A percentile compares a stretch with the other conserved stretches of the same genome.
phyloP scores from a whole-genome alignment of 2,329 filamentous ascomycete species.

The Domatiomyces globalis region DNA sequence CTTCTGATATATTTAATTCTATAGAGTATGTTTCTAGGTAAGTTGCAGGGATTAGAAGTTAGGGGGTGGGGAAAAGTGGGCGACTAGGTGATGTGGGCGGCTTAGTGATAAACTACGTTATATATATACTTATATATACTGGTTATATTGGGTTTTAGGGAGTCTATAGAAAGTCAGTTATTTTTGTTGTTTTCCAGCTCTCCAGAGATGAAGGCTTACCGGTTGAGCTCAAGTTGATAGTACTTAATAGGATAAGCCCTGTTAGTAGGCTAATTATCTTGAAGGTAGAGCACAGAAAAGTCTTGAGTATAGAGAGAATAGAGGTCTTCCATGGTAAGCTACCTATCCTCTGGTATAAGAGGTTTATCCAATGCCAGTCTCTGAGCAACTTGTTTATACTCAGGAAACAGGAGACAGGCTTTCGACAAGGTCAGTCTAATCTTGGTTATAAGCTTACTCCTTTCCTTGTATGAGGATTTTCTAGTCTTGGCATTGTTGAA shows the following conservation, averaged over 20 bases:
- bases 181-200: too few species aligned
- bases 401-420: conserved; percentile 5
- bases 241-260: conserved; percentile 2
- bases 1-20: too few species aligned
- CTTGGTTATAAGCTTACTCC: conserved; percentile 3
- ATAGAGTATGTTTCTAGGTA: too few species aligned
- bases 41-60: too few species aligned
- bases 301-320: conserved; percentile 3
- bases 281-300: conserved; percentile 5
- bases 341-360: conserved; percentile 1
- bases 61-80: too few species aligned
- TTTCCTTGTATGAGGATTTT: conserved; percentile 7
- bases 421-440: conserved; percentile 1
- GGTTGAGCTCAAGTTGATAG: conserved; percentile 1
- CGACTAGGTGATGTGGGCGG: too few species aligned
- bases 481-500: conserved; percentile 9
- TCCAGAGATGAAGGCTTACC: conserved; percentile 1
- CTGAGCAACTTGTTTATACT: conserved; percentile 4
- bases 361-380: conserved; percentile 1
- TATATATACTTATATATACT: conserved; percentile 8
- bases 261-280: conserved; percentile 1
- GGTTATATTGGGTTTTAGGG: conserved; percentile 5
- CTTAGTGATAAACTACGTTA: too few species aligned
- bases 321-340: conserved; percentile 5
- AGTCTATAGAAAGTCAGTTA: conserved; percentile 4